Percentiles rank a stretch among this genome's conserved stretches.
Evolutionary conservation across 192 early-diverging fungal species (phyloP).

Genomic region (Chytriomyces hyalinus): DNA sequence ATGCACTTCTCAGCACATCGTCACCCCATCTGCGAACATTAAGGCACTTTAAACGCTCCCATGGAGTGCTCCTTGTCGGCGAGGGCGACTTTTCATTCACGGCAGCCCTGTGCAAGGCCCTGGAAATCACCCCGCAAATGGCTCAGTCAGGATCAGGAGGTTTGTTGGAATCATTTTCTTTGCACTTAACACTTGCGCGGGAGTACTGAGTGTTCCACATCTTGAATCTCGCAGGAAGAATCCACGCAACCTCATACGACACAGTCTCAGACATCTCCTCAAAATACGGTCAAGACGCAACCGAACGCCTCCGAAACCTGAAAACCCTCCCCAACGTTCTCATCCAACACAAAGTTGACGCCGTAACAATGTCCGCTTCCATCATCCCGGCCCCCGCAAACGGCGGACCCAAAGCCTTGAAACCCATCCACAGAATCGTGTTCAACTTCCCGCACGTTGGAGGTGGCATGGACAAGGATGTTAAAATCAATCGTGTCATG

Average conservation of each 20-base stretch:
- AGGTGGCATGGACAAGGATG: slow-evolving; percentile 37
- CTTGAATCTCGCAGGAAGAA: background rate
- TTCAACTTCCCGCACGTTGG: slow-evolving; percentile 56
- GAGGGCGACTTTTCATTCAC: slow-evolving; percentile 56
- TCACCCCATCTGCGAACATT: slow-evolving; percentile 30
- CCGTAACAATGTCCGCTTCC: slow-evolving; percentile 28
- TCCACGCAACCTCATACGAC: slow-evolving; percentile 32
- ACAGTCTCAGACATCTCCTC: slow-evolving; percentile 2
- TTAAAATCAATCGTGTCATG: slow-evolving; percentile 37
- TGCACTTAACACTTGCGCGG: background rate
- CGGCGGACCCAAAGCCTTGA: background rate
- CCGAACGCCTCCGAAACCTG: slow-evolving; percentile 2
- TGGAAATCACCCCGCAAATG: slow-evolving; percentile 17
- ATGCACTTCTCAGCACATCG: slow-evolving; percentile 31
- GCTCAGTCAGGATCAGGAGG: too few relatives aligned
- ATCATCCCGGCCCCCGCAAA: background rate
- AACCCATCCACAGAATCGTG: slow-evolving; percentile 39
- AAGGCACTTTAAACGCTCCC: slow-evolving; percentile 17
- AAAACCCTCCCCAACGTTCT: background rate
- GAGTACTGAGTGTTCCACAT: too few relatives aligned
- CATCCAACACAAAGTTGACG: slow-evolving; percentile 42
- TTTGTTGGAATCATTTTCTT: background rate
- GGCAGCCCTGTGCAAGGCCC: slow-evolving; percentile 34
- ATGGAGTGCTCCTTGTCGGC: slow-evolving; percentile 51
- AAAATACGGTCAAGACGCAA: slow-evolving; percentile 17